A percentile compares a stretch with the other conserved stretches of the same genome.
These are phyloP conservation scores for Nidula microcarpa DNA, from an alignment of 768 basidiomycete species.

Conservation along the genomic window DNA sequence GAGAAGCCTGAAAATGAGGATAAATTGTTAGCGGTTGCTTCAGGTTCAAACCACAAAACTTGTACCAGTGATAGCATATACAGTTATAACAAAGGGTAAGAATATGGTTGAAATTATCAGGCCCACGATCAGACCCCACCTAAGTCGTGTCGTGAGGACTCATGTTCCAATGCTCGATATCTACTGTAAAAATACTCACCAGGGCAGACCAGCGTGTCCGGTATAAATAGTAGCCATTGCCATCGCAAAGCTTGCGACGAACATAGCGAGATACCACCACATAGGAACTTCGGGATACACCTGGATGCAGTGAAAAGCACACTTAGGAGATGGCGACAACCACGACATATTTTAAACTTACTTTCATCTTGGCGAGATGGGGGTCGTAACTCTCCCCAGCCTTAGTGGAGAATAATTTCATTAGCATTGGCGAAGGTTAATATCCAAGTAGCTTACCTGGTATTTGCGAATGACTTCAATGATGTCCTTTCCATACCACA, in stretches of 20 bases:
- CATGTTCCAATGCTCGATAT: too few species aligned
- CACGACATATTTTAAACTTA: too few species aligned
- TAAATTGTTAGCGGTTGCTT: too few species aligned
- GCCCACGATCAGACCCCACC: conserved; percentile 53
- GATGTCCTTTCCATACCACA: conserved; percentile 55
- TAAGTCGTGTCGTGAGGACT: conserved; percentile 1
- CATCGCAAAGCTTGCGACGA: conserved; percentile 41
- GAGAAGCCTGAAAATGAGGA: conserved; percentile 29
- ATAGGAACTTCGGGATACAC: conserved; percentile 38
- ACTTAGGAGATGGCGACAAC: too few species aligned
- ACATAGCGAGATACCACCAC: conserved; percentile 48
- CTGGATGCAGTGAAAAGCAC: too few species aligned
- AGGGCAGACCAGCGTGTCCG: conserved; percentile 50
- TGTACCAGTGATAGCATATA: conserved; percentile 49
- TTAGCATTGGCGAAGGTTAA: background rate
- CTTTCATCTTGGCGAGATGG: conserved; percentile 57
- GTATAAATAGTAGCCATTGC: conserved; percentile 55
- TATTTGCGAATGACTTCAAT: conserved; percentile 35
- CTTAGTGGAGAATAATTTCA: conserved; percentile 2
- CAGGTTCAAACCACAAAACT: too few species aligned
- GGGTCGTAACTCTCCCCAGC: conserved; percentile 41
- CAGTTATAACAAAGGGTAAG: conserved; percentile 50
- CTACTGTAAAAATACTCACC: conserved; percentile 39
- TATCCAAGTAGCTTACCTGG: conserved; percentile 20
- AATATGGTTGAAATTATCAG: conserved; percentile 47